Evolutionary conservation across 441 rosid species (phyloP).

Genomic region (Hura crepitans): DNA sequence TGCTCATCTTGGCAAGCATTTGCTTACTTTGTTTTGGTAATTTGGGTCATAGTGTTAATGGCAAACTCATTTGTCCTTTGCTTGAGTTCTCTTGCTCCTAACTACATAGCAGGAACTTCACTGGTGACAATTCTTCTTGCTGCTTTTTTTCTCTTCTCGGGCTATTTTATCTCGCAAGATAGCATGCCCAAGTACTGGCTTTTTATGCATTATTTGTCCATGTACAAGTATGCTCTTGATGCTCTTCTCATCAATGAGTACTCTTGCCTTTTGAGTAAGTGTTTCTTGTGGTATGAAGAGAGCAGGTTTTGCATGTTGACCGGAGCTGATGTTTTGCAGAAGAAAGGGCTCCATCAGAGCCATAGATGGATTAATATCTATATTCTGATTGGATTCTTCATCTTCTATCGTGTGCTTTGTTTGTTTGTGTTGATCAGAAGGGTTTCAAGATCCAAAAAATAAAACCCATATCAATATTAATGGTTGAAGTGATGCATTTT

Average conservation of each 20-base stretch:
- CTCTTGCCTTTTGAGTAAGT: conserved; percentile 59
- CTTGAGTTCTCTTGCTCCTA: conserved; percentile 82
- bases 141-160: conserved; percentile 83
- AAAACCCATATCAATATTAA: too few species aligned
- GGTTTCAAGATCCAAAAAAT: conserved; percentile 65
- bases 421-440: conserved; percentile 61
- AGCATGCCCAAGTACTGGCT: conserved; percentile 84
- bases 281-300: conserved; percentile 66
- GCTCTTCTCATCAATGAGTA: conserved; percentile 81
- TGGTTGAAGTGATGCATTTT: too few species aligned
- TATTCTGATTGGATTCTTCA: too few species aligned
- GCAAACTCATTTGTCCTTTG: conserved; percentile 83
- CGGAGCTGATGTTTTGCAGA: conserved; percentile 59
- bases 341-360: too few species aligned
- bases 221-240: conserved; percentile 87
- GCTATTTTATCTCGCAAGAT: conserved; percentile 74
- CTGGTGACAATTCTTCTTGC: conserved; percentile 58
- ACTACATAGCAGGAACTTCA: conserved; percentile 81
- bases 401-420: conserved; percentile 71
- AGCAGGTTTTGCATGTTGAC: conserved; percentile 52
- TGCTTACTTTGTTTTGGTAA: conserved; percentile 62
- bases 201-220: conserved; percentile 80
- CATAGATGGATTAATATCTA: too few species aligned
- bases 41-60: conserved; percentile 73
- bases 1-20: conserved; percentile 71